Evolutionary conservation across 441 rosid species (phyloP).

Genomic region (Hura crepitans): DNA sequence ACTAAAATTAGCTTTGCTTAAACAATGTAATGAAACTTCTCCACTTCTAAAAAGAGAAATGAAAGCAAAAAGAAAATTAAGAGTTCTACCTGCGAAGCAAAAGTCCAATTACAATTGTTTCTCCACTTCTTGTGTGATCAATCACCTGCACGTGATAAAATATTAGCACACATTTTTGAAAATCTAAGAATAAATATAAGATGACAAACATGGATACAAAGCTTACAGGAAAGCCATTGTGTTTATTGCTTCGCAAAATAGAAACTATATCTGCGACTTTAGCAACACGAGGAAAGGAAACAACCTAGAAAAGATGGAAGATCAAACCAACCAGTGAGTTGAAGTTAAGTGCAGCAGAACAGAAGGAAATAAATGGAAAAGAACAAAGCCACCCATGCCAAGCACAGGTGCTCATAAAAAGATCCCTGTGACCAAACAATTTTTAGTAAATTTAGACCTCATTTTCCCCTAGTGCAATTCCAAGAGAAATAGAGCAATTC

Average conservation of each 20-base stretch:
- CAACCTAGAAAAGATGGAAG: slow-evolving; percentile 49
- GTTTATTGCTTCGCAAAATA: slow-evolving; percentile 73
- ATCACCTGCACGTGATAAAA: slow-evolving; percentile 50
- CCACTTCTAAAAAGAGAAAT: slow-evolving; percentile 1
- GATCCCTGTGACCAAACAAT: neutral
- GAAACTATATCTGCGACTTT: slow-evolving; percentile 89
- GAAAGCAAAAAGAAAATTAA: slow-evolving; percentile 13
- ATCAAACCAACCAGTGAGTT: slow-evolving; percentile 5
- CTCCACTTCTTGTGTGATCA: slow-evolving; percentile 87
- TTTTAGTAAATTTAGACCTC: neutral
- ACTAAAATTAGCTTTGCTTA: slow-evolving; percentile 16
- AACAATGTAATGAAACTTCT: slow-evolving; percentile 1
- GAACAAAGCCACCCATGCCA: neutral
- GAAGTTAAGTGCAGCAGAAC: slow-evolving; percentile 9
- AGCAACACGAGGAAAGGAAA: slow-evolving; percentile 76
- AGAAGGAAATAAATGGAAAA: neutral
- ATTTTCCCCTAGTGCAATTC: neutral
- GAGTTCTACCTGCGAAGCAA: slow-evolving; percentile 76
- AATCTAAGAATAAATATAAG: slow-evolving; percentile 13
- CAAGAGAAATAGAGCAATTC: neutral
- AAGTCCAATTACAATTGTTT: slow-evolving; percentile 85
- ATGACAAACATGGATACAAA: slow-evolving; percentile 15
- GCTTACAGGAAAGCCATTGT: slow-evolving; percentile 94
- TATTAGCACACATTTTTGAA: slow-evolving; percentile 19
- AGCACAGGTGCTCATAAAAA: neutral